Evolutionary conservation across 768 basidiomycete genomes (phyloP).

Genomic region (Melanogaster broomeanus): DNA sequence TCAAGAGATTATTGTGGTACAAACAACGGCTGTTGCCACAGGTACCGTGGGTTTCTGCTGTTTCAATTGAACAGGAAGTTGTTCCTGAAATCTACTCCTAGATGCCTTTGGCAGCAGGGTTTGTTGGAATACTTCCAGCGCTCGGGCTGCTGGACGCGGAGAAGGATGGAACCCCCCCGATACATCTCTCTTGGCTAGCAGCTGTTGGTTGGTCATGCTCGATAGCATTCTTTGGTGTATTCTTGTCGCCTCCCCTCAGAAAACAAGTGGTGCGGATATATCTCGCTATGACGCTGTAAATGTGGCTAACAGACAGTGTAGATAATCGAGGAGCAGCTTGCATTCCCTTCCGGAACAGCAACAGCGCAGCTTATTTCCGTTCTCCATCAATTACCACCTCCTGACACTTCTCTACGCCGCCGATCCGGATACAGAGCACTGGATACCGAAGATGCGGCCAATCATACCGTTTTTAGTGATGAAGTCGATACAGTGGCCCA

Average conservation of each 20-base stretch:
- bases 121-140: constrained; percentile 94
- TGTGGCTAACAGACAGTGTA: constrained; percentile 28
- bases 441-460: constrained; percentile 35
- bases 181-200: constrained; percentile 71
- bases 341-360: constrained; percentile 94
- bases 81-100: constrained; percentile 13
- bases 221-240: constrained; percentile 98
- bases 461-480: not conserved
- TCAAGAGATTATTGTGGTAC: constrained; percentile 91
- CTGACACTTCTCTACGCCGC: constrained; percentile 54
- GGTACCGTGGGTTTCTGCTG: constrained; percentile 49
- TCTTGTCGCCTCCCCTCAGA: constrained; percentile 91
- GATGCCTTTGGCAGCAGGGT: constrained; percentile 86
- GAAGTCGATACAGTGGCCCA: constrained; percentile 7
- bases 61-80: not conserved
- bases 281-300: not conserved
- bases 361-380: constrained; percentile 95
- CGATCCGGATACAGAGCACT: constrained; percentile 56
- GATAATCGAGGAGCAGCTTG: constrained; percentile 93
- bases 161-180: constrained; percentile 75
- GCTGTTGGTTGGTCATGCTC: constrained; percentile 87
- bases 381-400: constrained; percentile 74
- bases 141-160: constrained; percentile 73
- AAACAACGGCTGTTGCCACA: constrained; percentile 95
- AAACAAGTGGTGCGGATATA: constrained; percentile 79